Evolutionary conservation across 2,329 filamentous ascomycete species (phyloP).

Genomic region (Alternaria longipes): DNA sequence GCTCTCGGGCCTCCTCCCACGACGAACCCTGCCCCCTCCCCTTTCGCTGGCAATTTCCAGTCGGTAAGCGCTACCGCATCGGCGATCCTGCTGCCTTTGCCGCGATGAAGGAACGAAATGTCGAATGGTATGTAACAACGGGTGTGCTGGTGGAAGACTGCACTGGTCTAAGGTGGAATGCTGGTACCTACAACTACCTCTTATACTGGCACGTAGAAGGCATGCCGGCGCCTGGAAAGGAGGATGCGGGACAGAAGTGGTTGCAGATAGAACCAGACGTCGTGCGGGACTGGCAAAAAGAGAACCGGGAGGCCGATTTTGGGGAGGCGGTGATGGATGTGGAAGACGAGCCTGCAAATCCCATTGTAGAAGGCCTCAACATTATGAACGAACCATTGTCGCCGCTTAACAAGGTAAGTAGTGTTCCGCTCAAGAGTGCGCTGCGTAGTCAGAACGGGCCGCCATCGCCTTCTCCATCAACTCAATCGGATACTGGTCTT

Average conservation of each 20-base stretch:
- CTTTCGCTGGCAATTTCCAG: slow-evolving; percentile 4
- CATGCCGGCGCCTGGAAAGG: not conserved
- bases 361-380: not conserved
- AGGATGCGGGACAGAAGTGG: not conserved
- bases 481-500: not conserved
- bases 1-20: not conserved
- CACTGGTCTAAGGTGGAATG: slow-evolving; percentile 3
- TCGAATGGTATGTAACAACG: slow-evolving; percentile 9
- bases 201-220: slow-evolving; percentile 5
- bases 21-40: not conserved
- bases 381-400: fast-evolving
- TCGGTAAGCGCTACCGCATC: not conserved
- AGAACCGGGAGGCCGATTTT: not conserved
- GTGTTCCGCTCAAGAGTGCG: not conserved
- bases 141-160: not conserved
- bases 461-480: not conserved
- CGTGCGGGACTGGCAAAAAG: not conserved
- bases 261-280: not conserved
- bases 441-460: not conserved
- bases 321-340: not conserved
- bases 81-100: not conserved
- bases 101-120: not conserved
- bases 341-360: not conserved
- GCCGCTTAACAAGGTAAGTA: not conserved
- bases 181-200: slow-evolving; percentile 1